phyloP scores from a whole-genome alignment of 2,329 filamentous ascomycete species.

The Aspergillus ochraceus region DNA sequence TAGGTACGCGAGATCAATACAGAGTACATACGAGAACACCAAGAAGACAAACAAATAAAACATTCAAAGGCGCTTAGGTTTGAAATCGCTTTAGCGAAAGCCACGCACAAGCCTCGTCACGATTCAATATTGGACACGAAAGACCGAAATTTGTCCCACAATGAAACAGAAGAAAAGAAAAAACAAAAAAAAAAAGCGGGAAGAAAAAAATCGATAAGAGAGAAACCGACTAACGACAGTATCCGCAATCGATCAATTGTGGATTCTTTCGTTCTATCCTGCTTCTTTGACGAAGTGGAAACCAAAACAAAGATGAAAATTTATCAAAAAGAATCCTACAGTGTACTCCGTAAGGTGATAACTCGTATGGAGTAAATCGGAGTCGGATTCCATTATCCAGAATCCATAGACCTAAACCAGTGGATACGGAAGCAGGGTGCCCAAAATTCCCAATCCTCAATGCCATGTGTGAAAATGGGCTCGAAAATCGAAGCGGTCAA shows the following conservation, averaged over 20 bases:
- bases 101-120: slow-evolving; percentile 9
- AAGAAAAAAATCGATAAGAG: background rate
- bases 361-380: background rate
- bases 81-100: slow-evolving; percentile 12
- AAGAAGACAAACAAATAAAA: background rate
- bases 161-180: slow-evolving; percentile 4
- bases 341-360: background rate
- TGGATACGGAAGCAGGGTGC: background rate
- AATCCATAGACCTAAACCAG: background rate
- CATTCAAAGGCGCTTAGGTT: slow-evolving; percentile 9
- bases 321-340: too few species aligned
- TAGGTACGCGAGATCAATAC: too few species aligned
- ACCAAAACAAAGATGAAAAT: background rate
- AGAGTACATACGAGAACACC: too few species aligned
- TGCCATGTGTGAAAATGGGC: slow-evolving; percentile 11
- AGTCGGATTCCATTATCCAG: background rate
- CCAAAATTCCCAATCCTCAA: slow-evolving; percentile 5
- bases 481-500: slow-evolving; percentile 11
- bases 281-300: background rate
- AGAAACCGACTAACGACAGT: background rate
- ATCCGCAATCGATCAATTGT: background rate
- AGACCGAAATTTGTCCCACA: background rate
- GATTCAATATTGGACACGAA: background rate
- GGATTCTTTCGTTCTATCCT: background rate
- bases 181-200: background rate